Conservation (phyloP, 495 filamentous ascomycete species). For the Chaetomidium leptoderma region DNA sequence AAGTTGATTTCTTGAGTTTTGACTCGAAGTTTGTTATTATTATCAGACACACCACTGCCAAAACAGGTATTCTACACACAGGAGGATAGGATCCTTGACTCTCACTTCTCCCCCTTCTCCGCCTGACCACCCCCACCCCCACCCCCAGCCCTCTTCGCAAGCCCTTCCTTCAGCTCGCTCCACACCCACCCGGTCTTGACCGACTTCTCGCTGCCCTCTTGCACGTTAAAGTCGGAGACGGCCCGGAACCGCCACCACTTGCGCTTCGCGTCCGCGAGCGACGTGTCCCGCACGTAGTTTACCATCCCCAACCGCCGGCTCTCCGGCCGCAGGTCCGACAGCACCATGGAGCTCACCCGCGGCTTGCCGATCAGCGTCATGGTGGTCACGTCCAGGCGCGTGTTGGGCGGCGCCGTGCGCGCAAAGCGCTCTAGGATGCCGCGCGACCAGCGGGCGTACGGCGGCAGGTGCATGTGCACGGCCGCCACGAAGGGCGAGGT, state of each 20-base stretch:
- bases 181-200: conserved; percentile 33
- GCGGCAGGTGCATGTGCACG: conserved; percentile 64
- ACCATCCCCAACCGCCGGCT: conserved; percentile 43
- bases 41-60: no score
- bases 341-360: conserved; percentile 41
- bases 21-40: no score
- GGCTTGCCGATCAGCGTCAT: conserved; percentile 62
- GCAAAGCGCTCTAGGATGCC: conserved; percentile 63
- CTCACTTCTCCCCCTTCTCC: neutral
- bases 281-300: conserved; percentile 46
- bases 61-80: no score
- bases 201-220: conserved; percentile 12
- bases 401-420: conserved; percentile 56
- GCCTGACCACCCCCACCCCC: neutral
- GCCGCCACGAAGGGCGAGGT: conserved; percentile 68
- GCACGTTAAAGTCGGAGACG: conserved; percentile 34
- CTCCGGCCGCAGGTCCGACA: conserved; percentile 49
- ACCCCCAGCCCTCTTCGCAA: conserved; percentile 12
- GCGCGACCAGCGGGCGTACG: conserved; percentile 63
- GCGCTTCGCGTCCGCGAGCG: conserved; percentile 22
- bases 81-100: neutral
- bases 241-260: conserved; percentile 38
- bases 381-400: conserved; percentile 64
- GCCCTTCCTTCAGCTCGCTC: conserved; percentile 22
- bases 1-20: no score